phyloP scores from a whole-genome alignment of 2,329 filamentous ascomycete species.

The Xylariomycetidae sp. region DNA sequence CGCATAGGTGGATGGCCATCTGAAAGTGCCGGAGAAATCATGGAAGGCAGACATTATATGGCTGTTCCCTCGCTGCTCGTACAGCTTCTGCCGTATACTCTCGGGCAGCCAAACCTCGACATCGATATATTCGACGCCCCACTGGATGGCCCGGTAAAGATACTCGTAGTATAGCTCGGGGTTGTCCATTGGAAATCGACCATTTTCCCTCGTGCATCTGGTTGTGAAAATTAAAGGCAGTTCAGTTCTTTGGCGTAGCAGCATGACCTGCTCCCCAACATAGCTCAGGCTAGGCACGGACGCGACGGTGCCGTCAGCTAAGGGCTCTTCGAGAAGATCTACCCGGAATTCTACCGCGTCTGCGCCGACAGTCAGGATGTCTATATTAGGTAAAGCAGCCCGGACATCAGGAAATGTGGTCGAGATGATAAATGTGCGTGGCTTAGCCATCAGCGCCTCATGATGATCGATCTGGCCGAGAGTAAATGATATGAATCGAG shows the following conservation, averaged over 20 bases:
- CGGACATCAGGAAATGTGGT: slow-evolving; percentile 85
- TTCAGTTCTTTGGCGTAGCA: slow-evolving; percentile 76
- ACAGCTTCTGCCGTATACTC: slow-evolving; percentile 62
- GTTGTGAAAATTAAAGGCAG: slow-evolving; percentile 89
- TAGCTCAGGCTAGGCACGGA: slow-evolving; percentile 74
- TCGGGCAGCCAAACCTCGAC: slow-evolving; percentile 85
- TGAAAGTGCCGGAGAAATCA: slow-evolving; percentile 80
- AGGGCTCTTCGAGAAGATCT: slow-evolving; percentile 71
- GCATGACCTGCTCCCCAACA: slow-evolving; percentile 81
- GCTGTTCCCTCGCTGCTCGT: slow-evolving; percentile 68
- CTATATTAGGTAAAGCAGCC: slow-evolving; percentile 76
- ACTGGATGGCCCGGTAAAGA: slow-evolving; percentile 78
- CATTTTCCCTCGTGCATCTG: slow-evolving; percentile 76
- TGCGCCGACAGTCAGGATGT: slow-evolving; percentile 81
- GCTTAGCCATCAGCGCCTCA: slow-evolving; percentile 70
- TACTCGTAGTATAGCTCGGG: slow-evolving; percentile 72
- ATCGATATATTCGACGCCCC: slow-evolving; percentile 87
- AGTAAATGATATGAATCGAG: slow-evolving; percentile 74
- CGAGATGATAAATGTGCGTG: slow-evolving; percentile 78
- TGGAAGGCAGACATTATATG: slow-evolving; percentile 91
- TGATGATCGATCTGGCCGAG: slow-evolving; percentile 77
- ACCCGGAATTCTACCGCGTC: slow-evolving; percentile 83
- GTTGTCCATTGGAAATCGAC: slow-evolving; percentile 78
- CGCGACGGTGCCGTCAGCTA: slow-evolving; percentile 56
- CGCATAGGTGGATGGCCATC: slow-evolving; percentile 72